A percentile compares a stretch with the other conserved stretches of the same genome.
Conservation (phyloP, 768 basidiomycete species). For the Suillus discolor region DNA sequence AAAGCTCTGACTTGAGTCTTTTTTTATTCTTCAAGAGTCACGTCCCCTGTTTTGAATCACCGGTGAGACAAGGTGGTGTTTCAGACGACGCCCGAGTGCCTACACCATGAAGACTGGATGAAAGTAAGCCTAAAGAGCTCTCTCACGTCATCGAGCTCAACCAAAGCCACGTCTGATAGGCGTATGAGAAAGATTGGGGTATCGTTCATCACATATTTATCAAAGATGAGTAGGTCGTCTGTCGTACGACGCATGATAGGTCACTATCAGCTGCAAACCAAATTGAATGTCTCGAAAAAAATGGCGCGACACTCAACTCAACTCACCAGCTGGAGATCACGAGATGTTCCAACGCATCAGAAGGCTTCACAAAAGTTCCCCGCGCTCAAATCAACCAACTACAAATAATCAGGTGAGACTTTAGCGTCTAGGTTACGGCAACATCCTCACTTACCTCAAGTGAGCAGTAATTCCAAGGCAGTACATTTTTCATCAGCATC, state of each 20-base stretch:
- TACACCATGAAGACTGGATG: not conserved
- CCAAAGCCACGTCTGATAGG: not conserved
- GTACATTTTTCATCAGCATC: not conserved
- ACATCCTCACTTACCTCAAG: not conserved
- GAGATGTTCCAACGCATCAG: not conserved
- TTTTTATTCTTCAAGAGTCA: not conserved
- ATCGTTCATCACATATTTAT: not conserved
- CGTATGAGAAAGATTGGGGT: not conserved
- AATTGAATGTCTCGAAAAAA: not conserved
- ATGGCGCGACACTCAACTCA: not conserved
- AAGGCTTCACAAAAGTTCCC: not conserved
- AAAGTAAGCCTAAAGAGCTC: not conserved
- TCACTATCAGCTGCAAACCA: not conserved
- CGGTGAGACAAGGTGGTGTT: not conserved
- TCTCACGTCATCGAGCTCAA: not conserved
- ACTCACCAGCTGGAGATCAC: not conserved
- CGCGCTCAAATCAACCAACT: not conserved
- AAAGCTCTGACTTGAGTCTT: not conserved
- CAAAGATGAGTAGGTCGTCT: not conserved
- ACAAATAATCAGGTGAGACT: not conserved
- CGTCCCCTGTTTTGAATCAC: not conserved
- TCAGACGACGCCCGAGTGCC: not conserved
- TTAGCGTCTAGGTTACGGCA: not conserved
- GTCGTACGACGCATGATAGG: not conserved
- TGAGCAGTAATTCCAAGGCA: not conserved